Percentiles rank a stretch among this genome's conserved stretches.
phyloP scores from a whole-genome alignment of 1,139 yeast genomes.

The Yamadazyma atlantica region DNA sequence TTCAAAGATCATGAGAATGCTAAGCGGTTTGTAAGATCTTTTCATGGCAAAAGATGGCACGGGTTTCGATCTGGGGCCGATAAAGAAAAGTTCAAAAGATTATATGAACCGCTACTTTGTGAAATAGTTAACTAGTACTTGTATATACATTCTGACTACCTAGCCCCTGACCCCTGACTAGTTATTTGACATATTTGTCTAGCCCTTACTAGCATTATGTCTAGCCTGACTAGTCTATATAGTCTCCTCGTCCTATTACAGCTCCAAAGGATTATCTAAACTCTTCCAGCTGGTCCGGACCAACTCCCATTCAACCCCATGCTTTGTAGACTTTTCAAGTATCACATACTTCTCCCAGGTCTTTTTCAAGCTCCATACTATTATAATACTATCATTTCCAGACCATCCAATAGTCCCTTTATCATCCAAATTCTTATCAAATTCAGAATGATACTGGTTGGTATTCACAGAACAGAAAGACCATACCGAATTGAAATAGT shows the following conservation, averaged over 20 bases:
- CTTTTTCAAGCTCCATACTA: conserved; percentile 70
- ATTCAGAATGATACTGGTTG: conserved; percentile 38
- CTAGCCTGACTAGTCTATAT: no score
- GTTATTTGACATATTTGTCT: no score
- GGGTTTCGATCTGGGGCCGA: conserved; percentile 17
- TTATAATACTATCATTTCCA: conserved; percentile 61
- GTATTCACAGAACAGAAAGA: conserved; percentile 81
- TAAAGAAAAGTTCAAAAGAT: conserved; percentile 25
- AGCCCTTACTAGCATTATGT: no score
- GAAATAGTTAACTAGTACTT: conserved; percentile 29
- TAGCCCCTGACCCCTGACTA: no score
- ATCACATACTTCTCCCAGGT: conserved; percentile 87
- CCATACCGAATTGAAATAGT: conserved; percentile 86
- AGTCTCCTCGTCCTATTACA: no score
- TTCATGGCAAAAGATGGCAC: conserved; percentile 51
- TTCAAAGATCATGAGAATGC: conserved; percentile 54
- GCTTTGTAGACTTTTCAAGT: conserved; percentile 33
- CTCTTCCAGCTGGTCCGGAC: conserved; percentile 79
- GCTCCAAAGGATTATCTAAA: conserved; percentile 29
- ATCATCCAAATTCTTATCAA: conserved; percentile 39
- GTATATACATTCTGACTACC: background rate
- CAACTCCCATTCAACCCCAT: conserved; percentile 47
- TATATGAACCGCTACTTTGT: conserved; percentile 41
- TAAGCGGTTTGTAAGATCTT: conserved; percentile 50
- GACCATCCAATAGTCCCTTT: conserved; percentile 79